Base-by-base conservation (phyloP, 2,329 filamentous ascomycete genomes). In the Graphiopsis chlorocephala region DNA sequence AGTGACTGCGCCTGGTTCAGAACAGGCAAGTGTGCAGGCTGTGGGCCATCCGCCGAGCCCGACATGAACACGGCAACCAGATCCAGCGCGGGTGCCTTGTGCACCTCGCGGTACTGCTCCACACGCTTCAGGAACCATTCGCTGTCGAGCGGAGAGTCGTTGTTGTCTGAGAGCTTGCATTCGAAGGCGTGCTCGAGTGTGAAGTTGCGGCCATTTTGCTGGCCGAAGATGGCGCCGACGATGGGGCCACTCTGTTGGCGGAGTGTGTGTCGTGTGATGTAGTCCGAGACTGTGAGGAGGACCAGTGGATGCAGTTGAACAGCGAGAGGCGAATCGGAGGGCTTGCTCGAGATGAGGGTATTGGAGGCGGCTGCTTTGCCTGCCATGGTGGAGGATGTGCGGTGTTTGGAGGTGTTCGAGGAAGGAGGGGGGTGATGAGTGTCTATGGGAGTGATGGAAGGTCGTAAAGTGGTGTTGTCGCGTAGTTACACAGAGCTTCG, bases 141-240 rank as follows among this genome's bases (percentile, higher is more conserved):
- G 62, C 83, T 78, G 69, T 93, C 86, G 10, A 97, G 79, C 33
- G 86, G 76, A 48, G 88, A 83, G 52, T 87, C 81, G 73, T 76
- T 71, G 8, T 73, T 70, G 35, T 78, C 73, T 31, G 78, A 71
- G 61, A 87, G 81, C 67, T 89, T 86, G 76, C 90, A 92, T 74
- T 97, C 93, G 75, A 97, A 98, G 4, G 92, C 93, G 80, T 96
- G 90, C 77, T 98, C 94, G 69, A 97, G 88, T 11, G 92, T 97
- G 72, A 97, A 90, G 73, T 94, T 89, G 64, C 92, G 89, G 23
- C 94, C 94, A 81, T 92, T 91, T 72, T 97, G 93, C 74, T 95
- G 91, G 17, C 95, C 95, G 6, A 99, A 80, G n/a, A 99, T 83
- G 61, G 90, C 93, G 64, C 95, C 95, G 3, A 94, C 86, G 20